phyloP scores from a whole-genome alignment of 805 yeast genomes.

The Saturnispora kantuleensis region DNA sequence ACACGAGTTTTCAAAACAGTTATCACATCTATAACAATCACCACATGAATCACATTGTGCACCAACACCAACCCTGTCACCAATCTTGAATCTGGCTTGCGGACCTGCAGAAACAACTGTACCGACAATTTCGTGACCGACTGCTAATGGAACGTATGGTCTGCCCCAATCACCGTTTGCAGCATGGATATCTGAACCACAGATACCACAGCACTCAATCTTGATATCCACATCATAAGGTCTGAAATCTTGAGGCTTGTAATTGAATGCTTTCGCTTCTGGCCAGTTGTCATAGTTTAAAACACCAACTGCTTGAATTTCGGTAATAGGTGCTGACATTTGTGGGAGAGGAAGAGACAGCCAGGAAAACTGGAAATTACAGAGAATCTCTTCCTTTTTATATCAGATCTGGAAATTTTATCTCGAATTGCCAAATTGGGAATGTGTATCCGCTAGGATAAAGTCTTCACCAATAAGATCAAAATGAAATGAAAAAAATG shows the following conservation, averaged over 20 bases:
- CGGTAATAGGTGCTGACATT: conserved; percentile 6
- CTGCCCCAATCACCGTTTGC: conserved; percentile 26
- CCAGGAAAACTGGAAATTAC: background rate
- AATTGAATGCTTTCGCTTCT: conserved; percentile 14
- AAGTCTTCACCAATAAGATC: too few relatives aligned
- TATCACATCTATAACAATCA: conserved; percentile 31
- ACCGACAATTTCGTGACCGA: conserved; percentile 43
- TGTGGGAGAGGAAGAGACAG: background rate
- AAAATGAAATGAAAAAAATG: too few relatives aligned
- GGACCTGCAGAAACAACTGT: conserved; percentile 33
- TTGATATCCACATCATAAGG: conserved; percentile 32
- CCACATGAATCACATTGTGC: conserved; percentile 34
- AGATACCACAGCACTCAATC: conserved; percentile 38
- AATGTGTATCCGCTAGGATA: too few relatives aligned
- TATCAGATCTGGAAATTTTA: too few relatives aligned
- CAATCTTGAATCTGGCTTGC: conserved; percentile 30
- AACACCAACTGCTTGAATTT: conserved; percentile 16
- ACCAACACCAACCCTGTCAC: conserved; percentile 45
- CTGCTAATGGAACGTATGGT: conserved; percentile 18
- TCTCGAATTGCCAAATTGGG: too few relatives aligned
- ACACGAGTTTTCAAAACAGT: conserved; percentile 41
- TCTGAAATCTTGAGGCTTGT: conserved; percentile 14
- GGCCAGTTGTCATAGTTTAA: conserved; percentile 13
- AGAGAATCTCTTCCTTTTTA: too few relatives aligned
- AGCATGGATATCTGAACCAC: conserved; percentile 43